Percentiles rank a stretch among this genome's conserved stretches.
Evolutionary conservation across 2,329 filamentous ascomycete species (phyloP).

Genomic region (Xylariaceae sp.): DNA sequence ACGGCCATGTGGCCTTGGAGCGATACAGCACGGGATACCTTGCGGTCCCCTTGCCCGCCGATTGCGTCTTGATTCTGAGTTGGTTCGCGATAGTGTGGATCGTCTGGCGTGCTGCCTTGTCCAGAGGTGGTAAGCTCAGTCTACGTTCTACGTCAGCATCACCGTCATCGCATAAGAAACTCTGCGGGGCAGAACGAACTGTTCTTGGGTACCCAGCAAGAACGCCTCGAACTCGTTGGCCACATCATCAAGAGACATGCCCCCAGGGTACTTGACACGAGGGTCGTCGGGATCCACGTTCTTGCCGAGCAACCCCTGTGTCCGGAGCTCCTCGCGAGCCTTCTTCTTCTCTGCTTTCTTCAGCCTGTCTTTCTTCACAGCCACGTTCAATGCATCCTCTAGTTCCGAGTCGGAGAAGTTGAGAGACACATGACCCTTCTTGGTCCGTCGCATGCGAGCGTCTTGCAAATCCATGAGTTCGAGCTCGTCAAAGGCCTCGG

Average conservation of each 20-base stretch:
- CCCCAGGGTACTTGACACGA: constrained; percentile 66
- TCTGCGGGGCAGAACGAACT: constrained; percentile 42
- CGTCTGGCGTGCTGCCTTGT: constrained; percentile 68
- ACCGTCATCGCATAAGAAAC: not conserved
- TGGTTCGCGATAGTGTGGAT: constrained; percentile 75
- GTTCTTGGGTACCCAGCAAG: constrained; percentile 58
- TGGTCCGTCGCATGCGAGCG: constrained; percentile 59
- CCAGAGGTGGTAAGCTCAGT: constrained; percentile 77
- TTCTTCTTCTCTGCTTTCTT: constrained; percentile 69
- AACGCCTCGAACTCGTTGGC: constrained; percentile 70
- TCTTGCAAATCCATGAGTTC: constrained; percentile 82
- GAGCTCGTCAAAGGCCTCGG: constrained; percentile 61
- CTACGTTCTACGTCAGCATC: constrained; percentile 36
- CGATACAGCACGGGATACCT: constrained; percentile 77
- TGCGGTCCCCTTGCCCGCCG: constrained; percentile 66
- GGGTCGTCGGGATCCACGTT: constrained; percentile 54
- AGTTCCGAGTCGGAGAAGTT: constrained; percentile 65
- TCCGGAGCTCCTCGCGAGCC: constrained; percentile 65
- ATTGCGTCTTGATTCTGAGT: constrained; percentile 80
- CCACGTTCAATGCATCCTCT: constrained; percentile 52
- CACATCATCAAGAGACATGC: constrained; percentile 68
- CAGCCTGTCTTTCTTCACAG: constrained; percentile 64
- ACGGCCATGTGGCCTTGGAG: constrained; percentile 61
- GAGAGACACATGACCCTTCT: constrained; percentile 59
- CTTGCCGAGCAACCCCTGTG: constrained; percentile 62